Conservation (phyloP, 257 asterid species). For the Eucommia ulmoides region DNA sequence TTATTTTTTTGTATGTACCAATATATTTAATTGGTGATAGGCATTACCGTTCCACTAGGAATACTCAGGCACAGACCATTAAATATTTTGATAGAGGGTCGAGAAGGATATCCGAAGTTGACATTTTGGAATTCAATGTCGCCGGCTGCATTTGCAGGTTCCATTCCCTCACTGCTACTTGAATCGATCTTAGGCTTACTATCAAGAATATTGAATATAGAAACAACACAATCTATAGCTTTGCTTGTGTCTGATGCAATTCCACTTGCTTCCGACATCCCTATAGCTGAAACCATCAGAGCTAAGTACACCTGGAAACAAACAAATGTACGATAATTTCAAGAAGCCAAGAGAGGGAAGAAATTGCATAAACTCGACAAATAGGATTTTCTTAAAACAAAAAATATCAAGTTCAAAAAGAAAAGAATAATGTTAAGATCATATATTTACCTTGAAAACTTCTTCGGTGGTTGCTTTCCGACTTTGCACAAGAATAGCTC, state of each 20-base stretch:
- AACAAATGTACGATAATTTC: too few species aligned
- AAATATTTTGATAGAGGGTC: constrained; percentile 32
- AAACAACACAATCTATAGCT: constrained; percentile 37
- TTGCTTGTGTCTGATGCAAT: constrained; percentile 43
- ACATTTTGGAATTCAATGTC: constrained; percentile 39
- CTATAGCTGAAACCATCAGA: constrained; percentile 37
- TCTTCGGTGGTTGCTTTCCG: constrained; percentile 36
- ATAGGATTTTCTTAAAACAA: too few species aligned
- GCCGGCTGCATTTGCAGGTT: constrained; percentile 26
- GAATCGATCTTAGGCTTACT: constrained; percentile 32
- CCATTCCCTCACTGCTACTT: constrained; percentile 14
- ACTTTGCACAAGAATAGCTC: constrained; percentile 32
- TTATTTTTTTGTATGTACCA: too few species aligned
- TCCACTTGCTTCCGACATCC: constrained; percentile 49
- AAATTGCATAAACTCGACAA: too few species aligned
- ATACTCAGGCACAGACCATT: constrained; percentile 19
- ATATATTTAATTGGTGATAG: too few species aligned
- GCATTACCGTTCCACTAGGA: too few species aligned
- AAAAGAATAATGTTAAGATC: too few species aligned
- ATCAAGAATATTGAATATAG: constrained; percentile 29
- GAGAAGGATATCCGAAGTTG: constrained; percentile 32
- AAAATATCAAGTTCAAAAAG: too few species aligned
- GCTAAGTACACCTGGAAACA: constrained; percentile 39
- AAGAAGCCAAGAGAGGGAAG: too few species aligned
- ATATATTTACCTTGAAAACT: constrained; percentile 35